Evolutionary conservation across 2,329 filamentous ascomycete species (phyloP).

Genomic region (Diaporthe sp.): DNA sequence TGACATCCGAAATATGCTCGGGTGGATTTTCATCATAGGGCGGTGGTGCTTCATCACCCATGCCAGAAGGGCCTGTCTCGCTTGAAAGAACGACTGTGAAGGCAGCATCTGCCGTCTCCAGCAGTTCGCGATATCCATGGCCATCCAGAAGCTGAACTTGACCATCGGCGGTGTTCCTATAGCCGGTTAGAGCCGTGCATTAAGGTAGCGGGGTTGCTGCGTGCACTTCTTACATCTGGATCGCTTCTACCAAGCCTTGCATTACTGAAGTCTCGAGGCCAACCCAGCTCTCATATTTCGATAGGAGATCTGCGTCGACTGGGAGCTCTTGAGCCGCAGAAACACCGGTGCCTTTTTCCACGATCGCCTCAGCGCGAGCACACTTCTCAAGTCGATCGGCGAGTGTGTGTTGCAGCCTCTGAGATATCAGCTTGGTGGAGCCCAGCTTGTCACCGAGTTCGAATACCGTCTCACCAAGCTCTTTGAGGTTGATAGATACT

Average conservation of each 20-base stretch:
- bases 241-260: not conserved
- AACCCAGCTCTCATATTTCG: not conserved
- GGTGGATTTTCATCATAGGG: not conserved
- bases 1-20: not conserved
- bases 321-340: not conserved
- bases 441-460: not conserved
- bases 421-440: not conserved
- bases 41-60: not conserved
- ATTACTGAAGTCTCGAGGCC: constrained; percentile 19
- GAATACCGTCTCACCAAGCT: not conserved
- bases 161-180: not conserved
- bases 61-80: not conserved
- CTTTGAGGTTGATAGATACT: not conserved
- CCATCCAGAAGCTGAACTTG: not conserved
- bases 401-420: not conserved
- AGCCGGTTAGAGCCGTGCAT: not conserved
- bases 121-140: not conserved
- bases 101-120: not conserved
- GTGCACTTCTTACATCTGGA: not conserved
- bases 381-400: constrained; percentile 6
- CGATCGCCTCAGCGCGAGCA: not conserved
- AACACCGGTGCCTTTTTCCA: not conserved
- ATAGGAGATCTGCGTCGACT: not conserved
- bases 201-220: too few species aligned
- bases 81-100: not conserved